Evolutionary conservation across 1,284 basidiomycete species (phyloP), one percentile per base, ranked within the genome.

Genomic region (Clitocybe nebularis): DNA sequence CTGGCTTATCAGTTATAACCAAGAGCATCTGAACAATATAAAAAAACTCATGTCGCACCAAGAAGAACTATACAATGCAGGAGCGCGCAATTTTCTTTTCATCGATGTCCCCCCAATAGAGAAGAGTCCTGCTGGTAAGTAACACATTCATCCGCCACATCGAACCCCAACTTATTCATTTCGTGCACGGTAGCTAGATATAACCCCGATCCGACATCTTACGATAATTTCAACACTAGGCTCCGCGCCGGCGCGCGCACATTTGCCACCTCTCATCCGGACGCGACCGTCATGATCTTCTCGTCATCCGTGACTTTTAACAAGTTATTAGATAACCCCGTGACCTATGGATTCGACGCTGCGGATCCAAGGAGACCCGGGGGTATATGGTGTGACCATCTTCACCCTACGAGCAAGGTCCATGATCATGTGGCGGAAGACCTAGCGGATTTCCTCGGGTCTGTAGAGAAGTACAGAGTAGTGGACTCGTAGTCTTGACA

Each of bases 21-120:
- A 16, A 13, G 45, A 56, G 19, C 50, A 58, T 46, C 49, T 38
- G 19, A 24, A 43, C 21, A 47, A 44, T 38, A 51, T 74, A 23
- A 23, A 52, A 46, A 49, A 47, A 1, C 60, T 80, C 0, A 71
- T 77, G 42, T 51, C 55, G 3, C 51, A 64, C 4, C 75, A 79
- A 58, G 66, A 75, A 36, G 51, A 57, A n/a, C 53, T 83, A 7
- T 74, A 79, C 47, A 54, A 65, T 1, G 56, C 60, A 1, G 74
- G 74, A 21, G 81, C 78, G 9, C 69, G 80, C 2, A 83, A 82
- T 54, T 82, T 84, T 52, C 52, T 82, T 23, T 74, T 83, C 50
- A 65, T 84, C 7, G 76, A 83, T 47, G 66, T 83, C 0, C 81
- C 81, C 4, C 77, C 81, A 0, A 72, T 83, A 7, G 52, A 79